These are phyloP conservation scores for Pichia sp. DNA, from an alignment of 1,139 yeast species.

Conservation along the genomic window DNA sequence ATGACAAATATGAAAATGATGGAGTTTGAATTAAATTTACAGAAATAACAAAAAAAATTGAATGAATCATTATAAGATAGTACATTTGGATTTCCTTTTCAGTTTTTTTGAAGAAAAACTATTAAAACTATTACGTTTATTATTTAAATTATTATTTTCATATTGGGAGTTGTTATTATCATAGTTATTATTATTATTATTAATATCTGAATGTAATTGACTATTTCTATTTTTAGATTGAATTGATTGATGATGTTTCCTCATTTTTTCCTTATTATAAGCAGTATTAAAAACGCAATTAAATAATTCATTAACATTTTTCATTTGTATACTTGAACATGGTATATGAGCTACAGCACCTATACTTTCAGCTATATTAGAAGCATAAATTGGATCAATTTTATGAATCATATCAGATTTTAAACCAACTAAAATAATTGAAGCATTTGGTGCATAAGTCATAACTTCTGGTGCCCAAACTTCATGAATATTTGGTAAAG, in stretches of 20 bases:
- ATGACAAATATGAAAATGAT: background rate
- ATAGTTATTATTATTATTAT: background rate
- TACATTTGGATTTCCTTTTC: conserved; percentile 8
- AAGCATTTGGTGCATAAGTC: conserved; percentile 77
- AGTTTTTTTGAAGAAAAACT: conserved; percentile 1
- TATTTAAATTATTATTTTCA: too few relatives aligned
- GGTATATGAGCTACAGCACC: conserved; percentile 76
- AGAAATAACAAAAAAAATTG: background rate
- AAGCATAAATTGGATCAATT: conserved; percentile 27
- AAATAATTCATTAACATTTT: conserved; percentile 63
- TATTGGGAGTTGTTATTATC: too few relatives aligned
- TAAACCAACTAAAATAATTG: conserved; percentile 72
- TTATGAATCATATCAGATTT: conserved; percentile 53
- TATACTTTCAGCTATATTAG: conserved; percentile 50
- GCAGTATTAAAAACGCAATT: conserved; percentile 33
- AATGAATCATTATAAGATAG: conserved; percentile 4
- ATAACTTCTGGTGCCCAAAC: conserved; percentile 84
- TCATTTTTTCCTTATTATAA: conserved; percentile 16
- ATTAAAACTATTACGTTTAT: too few relatives aligned
- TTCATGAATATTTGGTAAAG: conserved; percentile 68
- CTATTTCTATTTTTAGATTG: background rate
- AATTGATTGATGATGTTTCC: conserved; percentile 3
- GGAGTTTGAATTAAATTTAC: background rate
- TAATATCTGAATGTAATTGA: background rate
- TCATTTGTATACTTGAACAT: conserved; percentile 70